phyloP scores from a whole-genome alignment of 805 yeast genomes.

The Yamadazyma sp. region DNA sequence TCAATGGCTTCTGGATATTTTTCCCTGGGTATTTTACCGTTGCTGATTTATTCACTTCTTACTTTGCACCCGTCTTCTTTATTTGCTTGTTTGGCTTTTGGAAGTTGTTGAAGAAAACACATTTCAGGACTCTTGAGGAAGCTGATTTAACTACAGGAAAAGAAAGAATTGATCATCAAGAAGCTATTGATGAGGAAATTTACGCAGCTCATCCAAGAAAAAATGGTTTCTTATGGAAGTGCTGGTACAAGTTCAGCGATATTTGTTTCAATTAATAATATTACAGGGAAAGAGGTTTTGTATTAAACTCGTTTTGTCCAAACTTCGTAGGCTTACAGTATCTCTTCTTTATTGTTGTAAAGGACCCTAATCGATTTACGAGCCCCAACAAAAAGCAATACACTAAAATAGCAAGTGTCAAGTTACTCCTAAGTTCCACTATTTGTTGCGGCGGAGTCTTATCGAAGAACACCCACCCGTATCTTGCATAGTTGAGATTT shows the following conservation, averaged over 20 bases:
- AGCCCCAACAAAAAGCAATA: no score
- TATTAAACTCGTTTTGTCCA: no score
- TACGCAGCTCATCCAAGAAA: slow-evolving; percentile 21
- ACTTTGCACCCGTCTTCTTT: slow-evolving; percentile 38
- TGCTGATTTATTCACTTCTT: slow-evolving; percentile 36
- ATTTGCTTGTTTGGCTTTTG: slow-evolving; percentile 26
- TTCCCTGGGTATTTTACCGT: slow-evolving; percentile 37
- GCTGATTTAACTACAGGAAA: slow-evolving; percentile 38
- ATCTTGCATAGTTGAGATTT: no score
- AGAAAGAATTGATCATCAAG: slow-evolving; percentile 35
- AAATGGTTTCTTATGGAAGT: slow-evolving; percentile 22
- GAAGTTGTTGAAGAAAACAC: slow-evolving; percentile 33
- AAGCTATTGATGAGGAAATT: slow-evolving; percentile 25
- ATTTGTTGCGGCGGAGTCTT: no score
- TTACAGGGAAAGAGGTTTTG: no score
- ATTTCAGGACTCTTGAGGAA: slow-evolving; percentile 27
- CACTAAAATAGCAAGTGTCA: no score
- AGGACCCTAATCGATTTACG: no score
- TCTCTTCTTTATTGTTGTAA: no score
- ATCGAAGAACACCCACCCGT: no score
- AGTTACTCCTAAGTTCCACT: no score
- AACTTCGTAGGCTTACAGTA: no score
- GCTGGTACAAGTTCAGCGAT: slow-evolving; percentile 16
- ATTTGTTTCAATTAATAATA: slow-evolving; percentile 16
- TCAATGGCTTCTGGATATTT: slow-evolving; percentile 44